Evolutionary conservation across 352 stramenopile genomes (phyloP).

Genomic region (Phytophthora brassicae): DNA sequence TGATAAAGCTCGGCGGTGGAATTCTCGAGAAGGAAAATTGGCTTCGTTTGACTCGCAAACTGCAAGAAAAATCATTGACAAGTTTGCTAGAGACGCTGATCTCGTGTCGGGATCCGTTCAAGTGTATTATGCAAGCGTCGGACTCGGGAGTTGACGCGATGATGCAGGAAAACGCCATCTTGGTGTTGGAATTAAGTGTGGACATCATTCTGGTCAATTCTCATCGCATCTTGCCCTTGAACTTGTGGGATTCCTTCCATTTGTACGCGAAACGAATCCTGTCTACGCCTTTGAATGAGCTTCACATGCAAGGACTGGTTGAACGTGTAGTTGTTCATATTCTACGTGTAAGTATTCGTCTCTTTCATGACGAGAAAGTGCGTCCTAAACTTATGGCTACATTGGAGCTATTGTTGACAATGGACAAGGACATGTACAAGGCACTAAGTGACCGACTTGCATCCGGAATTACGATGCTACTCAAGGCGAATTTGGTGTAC

Average conservation of each 20-base stretch:
- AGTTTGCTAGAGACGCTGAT: constrained; percentile 78
- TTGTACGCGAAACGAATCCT: constrained; percentile 77
- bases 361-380: constrained; percentile 85
- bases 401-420: constrained; percentile 65
- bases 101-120: constrained; percentile 74
- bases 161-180: constrained; percentile 88
- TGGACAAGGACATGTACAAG: constrained; percentile 84
- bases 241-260: constrained; percentile 83
- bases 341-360: constrained; percentile 79
- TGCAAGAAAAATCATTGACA: constrained; percentile 62
- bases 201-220: constrained; percentile 86
- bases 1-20: constrained; percentile 67
- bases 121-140: constrained; percentile 66
- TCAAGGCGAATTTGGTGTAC: constrained; percentile 89
- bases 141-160: constrained; percentile 67
- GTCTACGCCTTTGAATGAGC: constrained; percentile 68
- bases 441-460: constrained; percentile 79
- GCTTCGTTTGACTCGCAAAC: constrained; percentile 78
- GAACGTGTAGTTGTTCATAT: constrained; percentile 88
- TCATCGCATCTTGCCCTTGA: constrained; percentile 69
- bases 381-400: constrained; percentile 83
- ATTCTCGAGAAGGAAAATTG: constrained; percentile 87
- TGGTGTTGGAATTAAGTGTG: constrained; percentile 84
- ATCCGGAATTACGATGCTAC: constrained; percentile 78
- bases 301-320: constrained; percentile 76